Evolutionary conservation across 495 filamentous ascomycete species (phyloP), one percentile per base, ranked within the genome.

Genomic region (Astrothelium subdiscretum): DNA sequence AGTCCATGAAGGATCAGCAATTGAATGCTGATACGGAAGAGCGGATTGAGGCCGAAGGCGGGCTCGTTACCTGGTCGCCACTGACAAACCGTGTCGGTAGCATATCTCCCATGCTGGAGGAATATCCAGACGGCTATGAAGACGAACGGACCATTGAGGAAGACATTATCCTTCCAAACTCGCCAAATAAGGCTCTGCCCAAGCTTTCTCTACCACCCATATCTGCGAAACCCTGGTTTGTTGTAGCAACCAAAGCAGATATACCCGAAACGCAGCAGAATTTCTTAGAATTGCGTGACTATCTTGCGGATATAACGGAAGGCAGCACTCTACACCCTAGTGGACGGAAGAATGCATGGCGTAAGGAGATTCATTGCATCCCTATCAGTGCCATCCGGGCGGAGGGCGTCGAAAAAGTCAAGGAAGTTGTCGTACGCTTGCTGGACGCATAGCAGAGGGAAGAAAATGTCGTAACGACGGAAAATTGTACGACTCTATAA

Each of bases 231-330:
- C 91, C 92, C 5, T 98, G 95, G 95, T 94, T 96, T 67, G 92
- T 97, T 1, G 88, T 97, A 38, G 95, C 91, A 10, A 96, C 92
- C 38, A 98, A 98, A 73, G 92, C 90, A 11, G 94, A 98, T 73
- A 70, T 97, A 57, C 81, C 83, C 10, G 80, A 81, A 0, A 94
- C 95, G 5, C 80, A 90, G 72, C 80, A 85, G 26, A 94, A 91
- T 65, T 98, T 89, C 71, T 75, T 68, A 29, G 73, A 73, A 57
- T 72, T 98, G 66, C 84, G 85, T 60, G 73, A 72, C 1, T 95
- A 94, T 73, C 72, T 96, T 2, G 72, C 79, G 1, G 77, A 73
- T 1, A 78, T 95, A 3, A 79, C 80, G 38, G 72, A 77, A 18
- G 82, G 85, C 1, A 73, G 74, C 15, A 75, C 79, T 51, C 76